Percentiles rank a stretch among this genome's conserved stretches.
phyloP scores from a whole-genome alignment of 768 basidiomycete genomes.

The Boletus pseudo-olivaceus region DNA sequence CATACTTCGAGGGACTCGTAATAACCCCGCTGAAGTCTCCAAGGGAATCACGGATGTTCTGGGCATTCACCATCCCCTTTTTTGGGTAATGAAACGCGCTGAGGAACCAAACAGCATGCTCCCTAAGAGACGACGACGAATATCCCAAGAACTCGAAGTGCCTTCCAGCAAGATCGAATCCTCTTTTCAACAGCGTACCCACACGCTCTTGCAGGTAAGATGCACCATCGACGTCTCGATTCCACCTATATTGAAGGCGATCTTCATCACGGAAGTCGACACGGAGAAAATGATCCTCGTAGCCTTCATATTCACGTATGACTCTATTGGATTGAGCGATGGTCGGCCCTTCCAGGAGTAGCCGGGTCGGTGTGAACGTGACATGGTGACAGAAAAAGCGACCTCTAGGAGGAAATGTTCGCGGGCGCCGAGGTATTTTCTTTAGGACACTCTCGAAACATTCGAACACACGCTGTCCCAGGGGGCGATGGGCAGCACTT shows the following conservation, averaged over 20 bases:
- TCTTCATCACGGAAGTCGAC: slow-evolving; percentile 88
- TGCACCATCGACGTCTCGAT: slow-evolving; percentile 56
- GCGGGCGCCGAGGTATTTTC: slow-evolving; percentile 14
- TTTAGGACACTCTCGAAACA: slow-evolving; percentile 44
- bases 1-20: slow-evolving; percentile 69
- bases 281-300: slow-evolving; percentile 69
- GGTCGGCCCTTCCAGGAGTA: slow-evolving; percentile 75
- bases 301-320: slow-evolving; percentile 61
- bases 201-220: slow-evolving; percentile 58
- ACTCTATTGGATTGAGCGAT: slow-evolving; percentile 76
- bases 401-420: slow-evolving; percentile 29
- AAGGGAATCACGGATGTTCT: slow-evolving; percentile 55
- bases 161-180: slow-evolving; percentile 69
- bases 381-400: slow-evolving; percentile 70
- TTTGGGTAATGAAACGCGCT: slow-evolving; percentile 51
- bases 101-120: slow-evolving; percentile 84
- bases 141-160: slow-evolving; percentile 80
- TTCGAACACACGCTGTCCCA: slow-evolving; percentile 38
- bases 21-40: slow-evolving; percentile 67
- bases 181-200: slow-evolving; percentile 53
- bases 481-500: slow-evolving; percentile 42
- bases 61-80: slow-evolving; percentile 47
- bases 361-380: slow-evolving; percentile 71
- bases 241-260: slow-evolving; percentile 68
- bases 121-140: slow-evolving; percentile 70